Base-by-base conservation (phyloP, 306 rosid species). In the Malus orientalis region DNA sequence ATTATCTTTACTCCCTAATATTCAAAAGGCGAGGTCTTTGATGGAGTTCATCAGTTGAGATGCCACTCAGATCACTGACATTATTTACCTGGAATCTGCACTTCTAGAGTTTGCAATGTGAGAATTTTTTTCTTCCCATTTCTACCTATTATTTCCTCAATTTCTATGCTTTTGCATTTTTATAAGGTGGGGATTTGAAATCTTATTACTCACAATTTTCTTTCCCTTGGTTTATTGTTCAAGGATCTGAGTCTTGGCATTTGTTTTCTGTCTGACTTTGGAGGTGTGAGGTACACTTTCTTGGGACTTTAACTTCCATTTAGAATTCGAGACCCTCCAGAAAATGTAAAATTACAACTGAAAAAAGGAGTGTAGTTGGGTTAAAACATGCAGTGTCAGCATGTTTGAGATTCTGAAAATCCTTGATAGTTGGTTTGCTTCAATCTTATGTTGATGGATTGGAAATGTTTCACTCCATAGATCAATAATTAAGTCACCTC, bases 21-120 rank as follows among this genome's bases (percentile, higher is more conserved):
- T 33, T 59, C 75, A 71, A 16, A 27, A 33, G 79, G 67, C 20
- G 23, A 71, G 83, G 70, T 75, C 69, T 70, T 64, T 36, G 74
- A 75, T 74, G 76, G 84, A 71, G 69, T 36, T 68, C 76, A 5
- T 78, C 38, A 32, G 62, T 42, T 68, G 69, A 42, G 73, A 42
- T 70, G 79, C 74, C 29, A 66, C 73, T 16, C 54, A 73, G 74
- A 67, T 74, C 57, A 70, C 65, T 38, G 77, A 54, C 40, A 59
- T 33, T 38, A 33, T 40, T 69, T 20, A 25, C 22, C 53, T 65
- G 67, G 68, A 38, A 27, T 70, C 78, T 80, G 80, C 74, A 58
- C 38, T 33, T 51, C 22, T 10, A 67, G 40, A 32, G 69, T 30
- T 63, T 27, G 18, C 55, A 47, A 72, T 77, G 87, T 80, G 71